Evolutionary conservation across 257 asterid species (phyloP), one percentile per base, ranked within the genome.

Genomic region (Voacanga thouarsii): DNA sequence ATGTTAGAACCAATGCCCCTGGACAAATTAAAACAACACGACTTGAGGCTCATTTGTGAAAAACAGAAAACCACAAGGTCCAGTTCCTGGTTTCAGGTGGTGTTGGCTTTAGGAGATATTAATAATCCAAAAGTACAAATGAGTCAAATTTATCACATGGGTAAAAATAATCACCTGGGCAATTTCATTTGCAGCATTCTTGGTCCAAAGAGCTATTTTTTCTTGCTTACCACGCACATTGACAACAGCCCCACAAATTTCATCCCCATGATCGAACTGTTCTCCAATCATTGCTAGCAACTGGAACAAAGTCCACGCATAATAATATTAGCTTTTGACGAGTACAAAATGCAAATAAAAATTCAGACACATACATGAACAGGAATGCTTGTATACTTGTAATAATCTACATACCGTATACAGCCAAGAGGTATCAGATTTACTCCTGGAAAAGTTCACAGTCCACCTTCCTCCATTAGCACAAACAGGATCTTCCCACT

Each of bases 381-480:
- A 33, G 37, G n/a, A 75, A 61, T 73, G 15, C 19, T 26, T 69
- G 10, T 37, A 21, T n/a, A 57, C 5, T 7, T 39, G 24, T 21
- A 39, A 30, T 14, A 68, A 33, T 73, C 24, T 41, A 61, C 85
- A 63, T 88, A 93, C 99, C 89, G 99, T 93, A 72, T 90, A 82
- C 75, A 93, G 95, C 98, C 98, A 96, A 86, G 82, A 56, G 53
- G 89, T 89, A 80, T 96, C 98, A 67, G 94, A 84, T 89, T 96
- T 96, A 45, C 84, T 87, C 92, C 87, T 87, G 12, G 83, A 0
- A 78, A 85, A 87, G 69, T 6, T 81, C 75, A 89, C 79, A 5
- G 97, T 93, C 98, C 99, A 96, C 80, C 86, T 96, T 57, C 99
- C 98, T 47, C 99, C 99, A 72, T 89, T 93, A 77, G 96, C 93